Base-by-base conservation (phyloP, 2,329 filamentous ascomycete genomes). In the Torrubiellomyces zombiae region DNA sequence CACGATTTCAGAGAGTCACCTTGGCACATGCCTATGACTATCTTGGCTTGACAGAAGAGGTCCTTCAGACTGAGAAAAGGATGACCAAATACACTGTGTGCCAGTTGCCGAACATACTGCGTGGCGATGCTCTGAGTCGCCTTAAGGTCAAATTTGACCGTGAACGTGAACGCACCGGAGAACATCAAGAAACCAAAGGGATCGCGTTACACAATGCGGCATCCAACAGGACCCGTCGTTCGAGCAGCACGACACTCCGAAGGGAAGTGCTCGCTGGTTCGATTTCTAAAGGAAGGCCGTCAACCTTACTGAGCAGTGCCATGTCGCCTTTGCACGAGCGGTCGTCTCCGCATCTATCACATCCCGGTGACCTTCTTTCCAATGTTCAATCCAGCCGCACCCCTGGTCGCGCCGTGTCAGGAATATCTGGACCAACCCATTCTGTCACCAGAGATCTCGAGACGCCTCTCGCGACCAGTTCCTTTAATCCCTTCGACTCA, bases 11-110 rank as follows among this genome's bases (percentile, higher is more conserved):
- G 45, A 65, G 91, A 37, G 91, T 98, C 3, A 98, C 89, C 0
- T 69, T 98, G 26, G 79, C 85, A 0, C 95, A 91, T 8, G 89
- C 83, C 0, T 89, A 94, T 57, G 80, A 80, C 27, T 98, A 98
- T 41, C 68, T 98, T 10, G 89, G 91, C 2, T 53, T 98, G 20
- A 92, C 82, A 0, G 80, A 75, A 19, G 89, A 98, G 42, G 86
- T 98, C 1, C 51, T 98, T 9, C 77, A 83, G 24, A 94, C 85
- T 1, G 89, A 98, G 45, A 81, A 80, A 45, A 75, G 81, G 34
- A 93, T 98, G 78, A 77, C 89, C 45, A 80, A 79, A 36, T 94
- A 83, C 45, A 94, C 86, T 0, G 76, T 73, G 12, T 89, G 83
- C 41, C 83, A 95, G 42, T 58, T 98, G 21, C 89, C 91, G 1